Conservation (phyloP, 1,284 basidiomycete species). For the Trametes versicolor region DNA sequence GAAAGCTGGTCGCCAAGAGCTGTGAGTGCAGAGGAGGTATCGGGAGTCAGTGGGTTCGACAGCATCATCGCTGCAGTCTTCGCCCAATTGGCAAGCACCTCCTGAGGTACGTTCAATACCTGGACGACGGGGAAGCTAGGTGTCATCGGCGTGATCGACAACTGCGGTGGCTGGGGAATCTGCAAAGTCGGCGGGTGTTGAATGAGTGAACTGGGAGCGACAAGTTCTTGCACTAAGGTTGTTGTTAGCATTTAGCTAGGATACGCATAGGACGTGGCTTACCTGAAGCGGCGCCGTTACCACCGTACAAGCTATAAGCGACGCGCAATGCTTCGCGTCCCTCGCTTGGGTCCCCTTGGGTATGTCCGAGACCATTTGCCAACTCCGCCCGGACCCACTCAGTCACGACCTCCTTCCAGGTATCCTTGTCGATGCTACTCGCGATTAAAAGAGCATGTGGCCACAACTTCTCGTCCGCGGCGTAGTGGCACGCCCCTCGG, state of each 20-base stretch:
- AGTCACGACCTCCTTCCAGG: constrained; percentile 91
- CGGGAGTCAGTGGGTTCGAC: constrained; percentile 73
- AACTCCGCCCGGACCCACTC: constrained; percentile 90
- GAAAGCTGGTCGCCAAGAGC: constrained; percentile 88
- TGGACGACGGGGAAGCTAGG: constrained; percentile 64
- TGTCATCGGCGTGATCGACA: constrained; percentile 67
- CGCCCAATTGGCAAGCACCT: constrained; percentile 81
- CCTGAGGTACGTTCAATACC: constrained; percentile 58
- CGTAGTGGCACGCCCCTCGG: constrained; percentile 88
- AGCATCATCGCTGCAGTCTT: constrained; percentile 90
- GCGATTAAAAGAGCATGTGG: constrained; percentile 97
- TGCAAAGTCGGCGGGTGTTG: constrained; percentile 51
- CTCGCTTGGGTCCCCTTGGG: constrained; percentile 45
- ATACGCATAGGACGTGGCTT: constrained; percentile 35
- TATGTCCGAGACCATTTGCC: constrained; percentile 46
- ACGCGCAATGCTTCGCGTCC: constrained; percentile 81
- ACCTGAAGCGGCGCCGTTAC: constrained; percentile 83
- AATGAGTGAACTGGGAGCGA: constrained; percentile 66
- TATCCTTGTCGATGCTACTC: constrained; percentile 91
- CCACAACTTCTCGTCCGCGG: constrained; percentile 91
- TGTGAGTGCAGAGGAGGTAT: constrained; percentile 80
- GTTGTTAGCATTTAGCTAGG: constrained; percentile 5
- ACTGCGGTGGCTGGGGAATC: constrained; percentile 46
- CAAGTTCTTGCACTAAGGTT: constrained; percentile 76
- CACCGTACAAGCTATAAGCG: constrained; percentile 89